Evolutionary conservation across 148 eudicot genomes (phyloP), one percentile per base, ranked within the genome.

Genomic region (Dysphania ambrosioides): DNA sequence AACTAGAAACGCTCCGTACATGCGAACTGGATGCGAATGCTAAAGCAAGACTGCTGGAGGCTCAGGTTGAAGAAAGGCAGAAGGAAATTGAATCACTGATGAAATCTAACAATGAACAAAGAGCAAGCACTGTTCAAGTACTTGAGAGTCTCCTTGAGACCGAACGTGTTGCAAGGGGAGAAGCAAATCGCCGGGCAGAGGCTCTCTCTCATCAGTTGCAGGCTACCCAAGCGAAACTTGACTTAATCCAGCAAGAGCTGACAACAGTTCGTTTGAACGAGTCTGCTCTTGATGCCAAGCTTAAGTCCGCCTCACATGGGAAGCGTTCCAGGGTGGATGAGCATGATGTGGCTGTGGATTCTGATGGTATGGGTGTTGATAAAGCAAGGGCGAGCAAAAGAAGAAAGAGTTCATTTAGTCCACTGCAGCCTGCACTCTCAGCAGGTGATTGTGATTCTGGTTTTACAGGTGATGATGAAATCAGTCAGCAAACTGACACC

Each of bases 131-230:
- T 0, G 96, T 95, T 72, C 87, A 92, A 75, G 93, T 88, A 72
- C 89, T 92, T 18, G 92, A 92, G 79, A 67, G 78, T 72, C 87
- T 92, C 9, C 85, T 95, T 55, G 96, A 86, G 73, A 86, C 86
- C 1, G 98, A 95, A 70, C 89, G 98, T 24, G 82, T 73, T 49
- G 93, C 97, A 0, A 88, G 88, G 60, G 89, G 87, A 31, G 99
- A 95, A 78, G 99, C 99, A 13, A 92, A 75, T 79, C 85, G 85
- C 55, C 76, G 96, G 77, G 99, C 99, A 1, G 92, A 90, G 66
- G 85, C 91, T 24, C 89, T 88, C 3, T 92, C 99, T 36, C 83
- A 86, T 78, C 86, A 90, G 88, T 79, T 95, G 55, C 99, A 95
- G 77, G 78, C 83, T 71, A 89, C 97, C 8, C 99, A 92, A 74